These are phyloP conservation scores for Artemisia argyi DNA, from an alignment of 129 eudicot genomes.

Conservation along the genomic window DNA sequence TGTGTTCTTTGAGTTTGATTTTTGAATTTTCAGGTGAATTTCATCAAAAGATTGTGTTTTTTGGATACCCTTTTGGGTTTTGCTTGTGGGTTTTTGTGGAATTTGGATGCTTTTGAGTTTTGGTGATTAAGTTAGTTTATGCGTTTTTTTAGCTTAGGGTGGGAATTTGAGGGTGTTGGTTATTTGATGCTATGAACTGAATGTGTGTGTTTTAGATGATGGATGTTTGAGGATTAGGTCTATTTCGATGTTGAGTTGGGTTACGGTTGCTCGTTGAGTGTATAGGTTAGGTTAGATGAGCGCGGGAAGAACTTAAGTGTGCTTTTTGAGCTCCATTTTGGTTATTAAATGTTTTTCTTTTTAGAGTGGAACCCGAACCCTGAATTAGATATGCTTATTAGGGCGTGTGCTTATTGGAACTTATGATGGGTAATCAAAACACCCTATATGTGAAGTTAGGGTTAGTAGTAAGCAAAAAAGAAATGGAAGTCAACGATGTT, in stretches of 20 bases:
- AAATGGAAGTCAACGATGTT: conserved; percentile 5
- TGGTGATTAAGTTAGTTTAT: background rate
- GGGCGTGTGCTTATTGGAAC: conserved; percentile 21
- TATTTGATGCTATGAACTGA: background rate
- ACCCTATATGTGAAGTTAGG: conserved; percentile 1
- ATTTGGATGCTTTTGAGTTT: background rate
- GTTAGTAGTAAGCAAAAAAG: conserved; percentile 1
- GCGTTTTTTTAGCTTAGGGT: conserved; percentile 16
- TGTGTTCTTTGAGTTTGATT: background rate
- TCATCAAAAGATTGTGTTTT: conserved; percentile 19
- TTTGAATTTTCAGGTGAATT: conserved; percentile 27
- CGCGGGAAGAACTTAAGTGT: conserved; percentile 5
- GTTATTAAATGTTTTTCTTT: conserved; percentile 8
- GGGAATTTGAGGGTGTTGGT: conserved; percentile 23
- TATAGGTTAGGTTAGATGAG: conserved; percentile 15
- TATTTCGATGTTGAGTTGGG: conserved; percentile 9
- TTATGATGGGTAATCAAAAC: conserved; percentile 10
- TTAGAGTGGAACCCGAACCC: background rate
- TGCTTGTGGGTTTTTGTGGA: conserved; percentile 20
- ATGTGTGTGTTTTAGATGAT: conserved; percentile 15
- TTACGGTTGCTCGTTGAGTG: background rate
- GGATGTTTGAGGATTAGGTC: conserved; percentile 17
- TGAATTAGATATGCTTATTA: conserved; percentile 10
- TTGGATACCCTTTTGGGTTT: conserved; percentile 25
- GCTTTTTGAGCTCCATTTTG: conserved; percentile 10